phyloP scores from a whole-genome alignment of 2,329 filamentous ascomycete genomes.

The Paracamarosporium sp. region DNA sequence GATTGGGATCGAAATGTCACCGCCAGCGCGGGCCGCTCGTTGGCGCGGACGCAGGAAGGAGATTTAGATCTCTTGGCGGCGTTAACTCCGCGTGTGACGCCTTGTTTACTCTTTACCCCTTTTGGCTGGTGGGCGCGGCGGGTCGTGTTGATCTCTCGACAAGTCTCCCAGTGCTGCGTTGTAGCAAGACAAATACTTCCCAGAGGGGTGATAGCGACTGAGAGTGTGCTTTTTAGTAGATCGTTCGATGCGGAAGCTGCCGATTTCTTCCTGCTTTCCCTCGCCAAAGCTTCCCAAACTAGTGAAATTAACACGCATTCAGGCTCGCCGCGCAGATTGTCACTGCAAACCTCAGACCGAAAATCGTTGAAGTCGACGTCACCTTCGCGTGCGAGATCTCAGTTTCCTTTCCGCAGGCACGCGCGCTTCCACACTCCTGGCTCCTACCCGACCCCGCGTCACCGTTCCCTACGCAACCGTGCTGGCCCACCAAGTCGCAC shows the following conservation, averaged over 20 bases:
- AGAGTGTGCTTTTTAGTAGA: background rate
- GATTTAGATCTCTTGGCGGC: conserved; percentile 10
- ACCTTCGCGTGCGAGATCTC: background rate
- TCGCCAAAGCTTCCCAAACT: conserved; percentile 3
- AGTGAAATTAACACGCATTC: conserved; percentile 13
- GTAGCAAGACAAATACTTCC: background rate
- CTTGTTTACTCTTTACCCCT: conserved; percentile 4
- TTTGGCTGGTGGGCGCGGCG: background rate
- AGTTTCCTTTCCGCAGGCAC: background rate
- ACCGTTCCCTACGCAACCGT: conserved; percentile 28
- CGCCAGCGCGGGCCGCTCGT: background rate
- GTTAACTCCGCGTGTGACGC: conserved; percentile 5
- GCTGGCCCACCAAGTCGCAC: conserved; percentile 18
- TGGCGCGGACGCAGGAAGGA: background rate
- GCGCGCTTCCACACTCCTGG: background rate
- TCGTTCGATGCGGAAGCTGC: background rate
- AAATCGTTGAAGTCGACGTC: conserved; percentile 2
- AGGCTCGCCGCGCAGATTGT: conserved; percentile 15
- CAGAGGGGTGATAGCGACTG: background rate
- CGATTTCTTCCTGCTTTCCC: background rate
- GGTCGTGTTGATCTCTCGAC: background rate
- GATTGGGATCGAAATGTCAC: background rate
- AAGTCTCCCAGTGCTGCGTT: background rate
- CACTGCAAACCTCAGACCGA: conserved; percentile 11
- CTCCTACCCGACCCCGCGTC: background rate